Percentiles rank a stretch among this genome's conserved stretches.
Evolutionary conservation across 352 stramenopile genomes (phyloP).

Genomic region (Aphanomyces cochlioides): DNA sequence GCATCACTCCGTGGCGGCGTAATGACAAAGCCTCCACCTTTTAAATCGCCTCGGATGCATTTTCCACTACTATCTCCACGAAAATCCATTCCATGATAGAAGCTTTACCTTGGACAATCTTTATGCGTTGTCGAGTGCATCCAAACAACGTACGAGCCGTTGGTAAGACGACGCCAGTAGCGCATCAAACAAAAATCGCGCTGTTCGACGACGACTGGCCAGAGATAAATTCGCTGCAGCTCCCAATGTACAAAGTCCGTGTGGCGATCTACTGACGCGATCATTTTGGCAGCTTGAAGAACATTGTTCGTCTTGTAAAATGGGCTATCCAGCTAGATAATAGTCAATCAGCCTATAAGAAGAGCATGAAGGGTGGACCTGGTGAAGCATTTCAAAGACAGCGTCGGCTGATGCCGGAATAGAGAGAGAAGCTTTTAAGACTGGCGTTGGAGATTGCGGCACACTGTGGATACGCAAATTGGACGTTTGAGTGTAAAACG

Average conservation of each 20-base stretch:
- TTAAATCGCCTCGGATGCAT: conserved; percentile 54
- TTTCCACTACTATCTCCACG: conserved; percentile 6
- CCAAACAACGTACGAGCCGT: conserved; percentile 79
- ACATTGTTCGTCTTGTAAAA: conserved; percentile 78
- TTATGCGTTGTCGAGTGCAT: conserved; percentile 78
- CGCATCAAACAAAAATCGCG: conserved; percentile 71
- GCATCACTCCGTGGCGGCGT: conserved; percentile 41
- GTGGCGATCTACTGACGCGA: conserved; percentile 62
- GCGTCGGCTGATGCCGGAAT: conserved; percentile 56
- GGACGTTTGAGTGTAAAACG: conserved; percentile 67
- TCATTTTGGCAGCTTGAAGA: conserved; percentile 54
- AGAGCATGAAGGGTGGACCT: neutral
- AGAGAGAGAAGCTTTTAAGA: conserved; percentile 16
- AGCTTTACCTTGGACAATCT: conserved; percentile 40
- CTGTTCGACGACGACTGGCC: conserved; percentile 61
- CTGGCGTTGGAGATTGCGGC: neutral
- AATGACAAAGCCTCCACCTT: conserved; percentile 74
- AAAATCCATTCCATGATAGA: neutral
- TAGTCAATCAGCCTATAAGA: neutral
- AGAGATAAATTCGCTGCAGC: conserved; percentile 60
- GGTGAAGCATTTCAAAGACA: conserved; percentile 66
- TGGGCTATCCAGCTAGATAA: conserved; percentile 55
- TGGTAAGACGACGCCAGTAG: conserved; percentile 79
- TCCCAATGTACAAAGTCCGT: conserved; percentile 80
- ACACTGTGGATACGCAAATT: conserved; percentile 47